Evolutionary conservation across 306 rosid species (phyloP).

Genomic region (Betula pendula): DNA sequence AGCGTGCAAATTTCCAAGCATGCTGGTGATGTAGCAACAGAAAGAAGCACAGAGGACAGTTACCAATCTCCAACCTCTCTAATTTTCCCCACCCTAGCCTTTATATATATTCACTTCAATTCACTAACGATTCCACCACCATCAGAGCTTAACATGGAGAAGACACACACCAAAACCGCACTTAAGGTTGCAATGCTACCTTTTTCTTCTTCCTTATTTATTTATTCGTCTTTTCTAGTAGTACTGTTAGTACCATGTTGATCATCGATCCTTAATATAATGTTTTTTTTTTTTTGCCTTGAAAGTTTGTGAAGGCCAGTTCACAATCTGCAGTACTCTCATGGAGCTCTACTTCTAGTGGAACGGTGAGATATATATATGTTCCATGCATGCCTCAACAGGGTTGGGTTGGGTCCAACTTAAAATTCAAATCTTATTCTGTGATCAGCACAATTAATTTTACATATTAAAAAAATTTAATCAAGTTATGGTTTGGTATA

Average conservation of each 20-base stretch:
- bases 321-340: conserved; percentile 60
- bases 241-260: conserved; percentile 11
- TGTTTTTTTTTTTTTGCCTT: neutral
- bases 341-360: conserved; percentile 62
- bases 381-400: neutral
- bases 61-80: conserved; percentile 76
- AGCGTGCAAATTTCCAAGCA: conserved; percentile 54
- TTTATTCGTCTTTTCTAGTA: conserved; percentile 16
- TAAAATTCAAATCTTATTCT: no score
- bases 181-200: conserved; percentile 47
- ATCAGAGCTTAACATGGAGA: conserved; percentile 53
- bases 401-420: no score
- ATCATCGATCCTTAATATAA: conserved; percentile 25
- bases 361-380: conserved; percentile 60
- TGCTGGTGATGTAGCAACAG: conserved; percentile 88
- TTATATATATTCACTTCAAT: conserved; percentile 37
- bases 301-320: conserved; percentile 58
- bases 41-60: conserved; percentile 42
- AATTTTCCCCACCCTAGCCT: conserved; percentile 26
- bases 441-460: neutral
- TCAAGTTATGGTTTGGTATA: neutral
- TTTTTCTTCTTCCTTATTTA: neutral
- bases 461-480: neutral
- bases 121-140: conserved; percentile 32
- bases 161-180: conserved; percentile 53